Percentiles rank a stretch among this genome's conserved stretches.
These are phyloP conservation scores for Podila verticillata DNA, from an alignment of 192 early-diverging fungal species.

Conservation along the genomic window DNA sequence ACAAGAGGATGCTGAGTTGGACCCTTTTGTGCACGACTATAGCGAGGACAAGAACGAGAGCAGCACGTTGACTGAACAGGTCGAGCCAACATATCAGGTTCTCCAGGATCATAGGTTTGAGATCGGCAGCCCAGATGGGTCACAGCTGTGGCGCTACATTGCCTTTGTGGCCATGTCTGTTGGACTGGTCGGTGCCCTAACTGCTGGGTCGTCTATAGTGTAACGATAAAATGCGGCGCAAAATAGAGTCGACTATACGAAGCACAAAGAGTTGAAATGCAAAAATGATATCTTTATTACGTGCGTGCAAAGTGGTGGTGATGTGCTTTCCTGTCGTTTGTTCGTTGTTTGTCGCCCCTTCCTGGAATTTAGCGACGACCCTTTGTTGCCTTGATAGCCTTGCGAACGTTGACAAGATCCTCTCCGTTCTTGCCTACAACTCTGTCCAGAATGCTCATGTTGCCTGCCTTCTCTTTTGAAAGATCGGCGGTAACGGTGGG, in stretches of 20 bases:
- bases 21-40: neutral
- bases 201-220: conserved; percentile 11
- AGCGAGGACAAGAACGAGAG: neutral
- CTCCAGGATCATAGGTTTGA: conserved; percentile 39
- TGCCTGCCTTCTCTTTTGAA: conserved; percentile 75
- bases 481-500: conserved; percentile 64
- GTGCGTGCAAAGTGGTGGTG: conserved; percentile 23
- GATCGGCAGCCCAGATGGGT: conserved; percentile 34
- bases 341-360: neutral
- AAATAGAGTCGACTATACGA: neutral
- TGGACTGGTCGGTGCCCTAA: conserved; percentile 24
- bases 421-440: conserved; percentile 65
- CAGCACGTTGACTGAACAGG: neutral
- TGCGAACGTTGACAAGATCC: conserved; percentile 62
- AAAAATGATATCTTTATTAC: conserved; percentile 40
- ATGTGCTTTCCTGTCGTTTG: neutral
- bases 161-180: conserved; percentile 18
- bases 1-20: conserved; percentile 5
- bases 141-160: conserved; percentile 30
- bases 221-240: conserved; percentile 4
- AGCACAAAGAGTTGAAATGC: conserved; percentile 5
- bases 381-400: conserved; percentile 54
- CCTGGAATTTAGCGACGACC: conserved; percentile 13
- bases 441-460: conserved; percentile 75
- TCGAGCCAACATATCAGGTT: neutral